phyloP scores from a whole-genome alignment of 2,329 filamentous ascomycete genomes.

The Emmonsia crescens region DNA sequence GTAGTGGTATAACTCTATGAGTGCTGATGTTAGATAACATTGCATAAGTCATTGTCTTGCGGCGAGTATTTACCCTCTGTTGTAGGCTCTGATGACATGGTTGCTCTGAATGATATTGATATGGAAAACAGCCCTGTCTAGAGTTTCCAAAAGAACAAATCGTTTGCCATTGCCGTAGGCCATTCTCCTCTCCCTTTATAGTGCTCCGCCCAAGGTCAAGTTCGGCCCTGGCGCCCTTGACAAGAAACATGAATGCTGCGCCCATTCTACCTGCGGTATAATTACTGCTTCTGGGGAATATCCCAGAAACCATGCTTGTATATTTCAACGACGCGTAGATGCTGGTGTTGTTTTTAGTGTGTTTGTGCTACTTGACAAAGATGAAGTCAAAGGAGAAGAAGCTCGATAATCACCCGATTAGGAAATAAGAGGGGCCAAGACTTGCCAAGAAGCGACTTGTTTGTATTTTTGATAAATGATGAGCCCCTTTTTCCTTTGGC shows the following conservation, averaged over 20 bases:
- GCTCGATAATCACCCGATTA: background rate
- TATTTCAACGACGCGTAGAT: no score
- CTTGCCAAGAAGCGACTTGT: background rate
- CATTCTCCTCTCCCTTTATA: background rate
- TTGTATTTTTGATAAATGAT: no score
- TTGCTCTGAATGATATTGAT: background rate
- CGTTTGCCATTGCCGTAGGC: background rate
- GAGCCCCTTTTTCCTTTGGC: no score
- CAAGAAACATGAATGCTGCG: background rate
- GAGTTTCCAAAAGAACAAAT: background rate
- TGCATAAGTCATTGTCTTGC: background rate
- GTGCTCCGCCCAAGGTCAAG: background rate
- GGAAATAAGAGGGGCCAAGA: constrained; percentile 4
- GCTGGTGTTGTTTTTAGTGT: background rate
- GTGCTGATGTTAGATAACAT: background rate
- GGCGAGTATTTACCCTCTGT: background rate
- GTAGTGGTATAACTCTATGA: constrained; percentile 2
- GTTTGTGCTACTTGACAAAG: background rate
- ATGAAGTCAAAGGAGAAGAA: background rate
- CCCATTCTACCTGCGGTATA: background rate
- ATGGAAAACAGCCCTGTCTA: background rate
- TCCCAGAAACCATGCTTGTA: background rate
- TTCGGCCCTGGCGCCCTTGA: no score
- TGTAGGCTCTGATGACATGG: background rate
- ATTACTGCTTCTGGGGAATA: background rate